Base-by-base conservation (phyloP, 2,329 filamentous ascomycete species). In the Ceratocystis papillata region DNA sequence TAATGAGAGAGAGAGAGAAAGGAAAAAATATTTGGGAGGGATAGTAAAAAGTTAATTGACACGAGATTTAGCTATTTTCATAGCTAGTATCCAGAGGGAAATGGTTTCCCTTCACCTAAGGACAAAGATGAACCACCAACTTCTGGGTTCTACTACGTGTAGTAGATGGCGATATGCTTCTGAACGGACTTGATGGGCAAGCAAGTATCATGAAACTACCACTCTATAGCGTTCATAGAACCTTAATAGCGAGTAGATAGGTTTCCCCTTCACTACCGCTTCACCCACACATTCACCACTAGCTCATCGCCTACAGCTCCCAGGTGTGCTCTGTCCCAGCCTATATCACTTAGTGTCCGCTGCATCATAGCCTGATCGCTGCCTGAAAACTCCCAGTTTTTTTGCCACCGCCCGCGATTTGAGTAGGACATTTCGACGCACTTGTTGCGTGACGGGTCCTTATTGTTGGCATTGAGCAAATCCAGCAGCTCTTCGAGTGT, bases 241-340 rank as follows among this genome's bases (percentile, higher is more conserved):
- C 10, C 37, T 12, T 12, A 4, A 12, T 41, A 4, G 37, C 2
- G 3, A 41, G 37, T 12, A 41, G 37, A 41, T 10, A 12, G 37
- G 10, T 41, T 41, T 41, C 37, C 37, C 10, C 37, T 41, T 41
- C 37, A 41, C 37, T 12, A 10, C 37, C 37, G 37, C 20, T 79
- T 81, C 65, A 85, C 76, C 77, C 83, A 87, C 17, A 86, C 82
- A 85, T n/a, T 48, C n/a, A 85, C 80, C 2, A 84, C 78, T 0
- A 80, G 80, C 73, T 78, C 76, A 0, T 78, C 77, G 0, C 73
- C 71, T 17, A 77, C 72, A 0, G 82, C 83, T 0, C 76, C 80
- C 7, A 83, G 72, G 1, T 75, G 76, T 20, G 73, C 72, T 15
- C 28, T 20, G 46, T 84, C 80, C 84, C 86, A 88, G 0, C 85